phyloP scores from a whole-genome alignment of 495 filamentous ascomycete species.

The Viridothelium virens region DNA sequence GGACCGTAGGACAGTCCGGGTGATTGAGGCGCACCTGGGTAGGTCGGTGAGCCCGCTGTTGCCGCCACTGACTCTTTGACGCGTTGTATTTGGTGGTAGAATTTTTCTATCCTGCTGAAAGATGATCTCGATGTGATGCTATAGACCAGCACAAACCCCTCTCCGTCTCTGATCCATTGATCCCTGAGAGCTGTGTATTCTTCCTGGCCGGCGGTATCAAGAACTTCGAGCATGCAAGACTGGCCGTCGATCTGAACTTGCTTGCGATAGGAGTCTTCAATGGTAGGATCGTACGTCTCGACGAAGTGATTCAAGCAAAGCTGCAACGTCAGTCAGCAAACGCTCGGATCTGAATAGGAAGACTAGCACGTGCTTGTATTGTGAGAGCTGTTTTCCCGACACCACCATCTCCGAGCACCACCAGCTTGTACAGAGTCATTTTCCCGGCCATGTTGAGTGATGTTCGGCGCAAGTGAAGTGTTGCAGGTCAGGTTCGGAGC shows the following conservation, averaged over 20 bases:
- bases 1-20: slow-evolving; percentile 46
- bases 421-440: slow-evolving; percentile 98
- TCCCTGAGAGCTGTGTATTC: slow-evolving; percentile 96
- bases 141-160: slow-evolving; percentile 96
- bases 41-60: slow-evolving; percentile 59
- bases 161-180: slow-evolving; percentile 97
- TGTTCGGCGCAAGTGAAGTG: not conserved
- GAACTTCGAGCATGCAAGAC: slow-evolving; percentile 95
- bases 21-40: slow-evolving; percentile 61
- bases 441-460: slow-evolving; percentile 54
- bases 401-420: slow-evolving; percentile 89
- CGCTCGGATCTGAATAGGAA: slow-evolving; percentile 12
- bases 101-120: slow-evolving; percentile 87
- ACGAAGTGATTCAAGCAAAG: slow-evolving; percentile 73
- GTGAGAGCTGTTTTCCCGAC: slow-evolving; percentile 97
- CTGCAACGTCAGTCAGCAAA: slow-evolving; percentile 35
- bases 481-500: not conserved
- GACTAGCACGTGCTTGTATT: slow-evolving; percentile 67
- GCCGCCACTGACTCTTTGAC: slow-evolving; percentile 90
- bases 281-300: slow-evolving; percentile 91
- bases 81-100: slow-evolving; percentile 92
- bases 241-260: slow-evolving; percentile 96
- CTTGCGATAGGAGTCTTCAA: slow-evolving; percentile 96
- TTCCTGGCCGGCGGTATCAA: slow-evolving; percentile 98
- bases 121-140: slow-evolving; percentile 94